These are phyloP conservation scores for Fraxinus cuspidata DNA, from an alignment of 257 asterid species.

Conservation along the genomic window DNA sequence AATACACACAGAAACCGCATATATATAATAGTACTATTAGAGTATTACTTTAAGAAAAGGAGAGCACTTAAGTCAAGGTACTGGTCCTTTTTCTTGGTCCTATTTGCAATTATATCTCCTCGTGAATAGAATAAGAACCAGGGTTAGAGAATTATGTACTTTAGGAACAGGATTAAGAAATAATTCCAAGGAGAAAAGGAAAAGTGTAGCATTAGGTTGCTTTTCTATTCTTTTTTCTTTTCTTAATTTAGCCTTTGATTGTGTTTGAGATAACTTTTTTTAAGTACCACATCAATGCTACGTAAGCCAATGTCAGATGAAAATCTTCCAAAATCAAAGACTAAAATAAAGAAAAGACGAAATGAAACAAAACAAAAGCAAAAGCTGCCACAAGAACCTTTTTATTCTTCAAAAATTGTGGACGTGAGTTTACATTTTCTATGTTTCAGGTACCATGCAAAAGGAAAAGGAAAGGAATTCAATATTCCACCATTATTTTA, in stretches of 20 bases:
- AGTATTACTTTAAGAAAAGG: constrained; percentile 41
- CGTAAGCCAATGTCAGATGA: constrained; percentile 38
- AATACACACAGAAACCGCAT: constrained; percentile 32
- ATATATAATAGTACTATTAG: constrained; percentile 25
- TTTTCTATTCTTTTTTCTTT: constrained; percentile 36
- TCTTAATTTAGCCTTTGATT: constrained; percentile 27
- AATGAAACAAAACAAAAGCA: constrained; percentile 51
- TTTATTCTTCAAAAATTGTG: constrained; percentile 52
- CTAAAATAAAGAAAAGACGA: constrained; percentile 24
- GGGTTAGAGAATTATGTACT: constrained; percentile 29
- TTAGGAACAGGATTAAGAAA: constrained; percentile 29
- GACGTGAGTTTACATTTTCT: constrained; percentile 50
- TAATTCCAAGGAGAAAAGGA: constrained; percentile 35
- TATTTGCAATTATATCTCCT: constrained; percentile 39
- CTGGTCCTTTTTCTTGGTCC: constrained; percentile 45
- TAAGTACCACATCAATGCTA: constrained; percentile 13
- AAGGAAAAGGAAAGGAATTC: constrained; percentile 42
- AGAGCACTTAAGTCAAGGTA: constrained; percentile 68
- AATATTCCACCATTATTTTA: constrained; percentile 30
- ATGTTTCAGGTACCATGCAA: constrained; percentile 69
- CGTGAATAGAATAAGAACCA: constrained; percentile 61
- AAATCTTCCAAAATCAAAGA: constrained; percentile 32
- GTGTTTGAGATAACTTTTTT: constrained; percentile 23
- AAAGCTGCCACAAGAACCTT: constrained; percentile 71
- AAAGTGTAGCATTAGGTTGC: constrained; percentile 36